A percentile compares a stretch with the other conserved stretches of the same genome.
These are phyloP conservation scores for Populus davidiana DNA, from an alignment of 345 rosid genomes.

Conservation along the genomic window DNA sequence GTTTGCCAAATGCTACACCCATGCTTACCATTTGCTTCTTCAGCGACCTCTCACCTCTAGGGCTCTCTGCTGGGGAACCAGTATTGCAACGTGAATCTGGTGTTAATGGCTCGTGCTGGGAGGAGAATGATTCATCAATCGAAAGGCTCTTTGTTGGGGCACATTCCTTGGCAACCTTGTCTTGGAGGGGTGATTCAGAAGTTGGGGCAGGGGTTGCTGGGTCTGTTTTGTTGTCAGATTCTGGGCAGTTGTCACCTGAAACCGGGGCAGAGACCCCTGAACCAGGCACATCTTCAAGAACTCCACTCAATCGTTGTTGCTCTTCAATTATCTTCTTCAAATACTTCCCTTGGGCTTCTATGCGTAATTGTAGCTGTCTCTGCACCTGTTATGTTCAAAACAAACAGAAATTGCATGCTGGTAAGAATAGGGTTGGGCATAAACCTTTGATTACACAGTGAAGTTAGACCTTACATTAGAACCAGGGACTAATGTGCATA, in stretches of 20 bases:
- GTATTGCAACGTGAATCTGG: conserved; percentile 76
- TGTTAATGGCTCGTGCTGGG: conserved; percentile 77
- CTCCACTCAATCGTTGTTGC: conserved; percentile 84
- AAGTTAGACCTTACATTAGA: not conserved
- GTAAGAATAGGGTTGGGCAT: not conserved
- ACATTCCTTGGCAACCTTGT: conserved; percentile 58
- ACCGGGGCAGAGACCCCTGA: conserved; percentile 37
- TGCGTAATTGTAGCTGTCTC: conserved; percentile 92
- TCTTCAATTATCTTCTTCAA: conserved; percentile 98
- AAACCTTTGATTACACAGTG: not conserved
- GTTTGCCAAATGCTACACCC: conserved; percentile 41
- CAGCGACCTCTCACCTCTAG: conserved; percentile 50
- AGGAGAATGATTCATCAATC: conserved; percentile 74
- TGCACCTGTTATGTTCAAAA: conserved; percentile 63
- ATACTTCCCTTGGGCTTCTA: conserved; percentile 97
- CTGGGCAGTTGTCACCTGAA: conserved; percentile 46
- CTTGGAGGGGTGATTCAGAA: conserved; percentile 71
- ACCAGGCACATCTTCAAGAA: conserved; percentile 52
- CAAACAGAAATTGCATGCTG: not conserved
- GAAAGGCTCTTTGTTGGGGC: conserved; percentile 72
- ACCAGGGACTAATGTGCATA: not conserved
- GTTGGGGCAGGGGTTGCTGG: conserved; percentile 91
- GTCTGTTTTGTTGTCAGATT: conserved; percentile 66
- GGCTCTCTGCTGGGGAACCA: conserved; percentile 58
- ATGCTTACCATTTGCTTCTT: conserved; percentile 65